Conservation (phyloP, 148 eudicot genomes). For the Rhododendron ovatum region DNA sequence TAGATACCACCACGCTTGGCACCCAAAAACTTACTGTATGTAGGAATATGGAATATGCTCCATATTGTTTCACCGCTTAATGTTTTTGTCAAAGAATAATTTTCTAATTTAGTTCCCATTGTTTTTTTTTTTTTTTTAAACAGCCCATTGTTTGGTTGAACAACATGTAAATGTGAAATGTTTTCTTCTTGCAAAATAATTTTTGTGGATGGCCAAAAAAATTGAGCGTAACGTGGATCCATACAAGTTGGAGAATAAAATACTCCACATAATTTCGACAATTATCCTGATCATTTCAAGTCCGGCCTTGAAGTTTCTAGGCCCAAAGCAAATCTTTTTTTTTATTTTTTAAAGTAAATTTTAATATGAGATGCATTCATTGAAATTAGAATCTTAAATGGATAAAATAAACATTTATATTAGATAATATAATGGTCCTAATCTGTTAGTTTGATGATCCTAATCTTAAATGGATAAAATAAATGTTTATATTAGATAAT, state of each 20-base stretch:
- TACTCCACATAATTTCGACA: no score
- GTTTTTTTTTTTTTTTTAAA: no score
- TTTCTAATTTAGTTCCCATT: background rate
- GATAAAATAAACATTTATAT: no score
- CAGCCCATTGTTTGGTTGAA: background rate
- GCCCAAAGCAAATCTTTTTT: no score
- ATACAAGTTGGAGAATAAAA: no score
- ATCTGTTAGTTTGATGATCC: no score
- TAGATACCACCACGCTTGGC: accelerated
- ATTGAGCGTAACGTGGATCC: no score
- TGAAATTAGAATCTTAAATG: background rate
- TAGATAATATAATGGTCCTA: no score
- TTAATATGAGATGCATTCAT: background rate
- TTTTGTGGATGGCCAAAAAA: background rate
- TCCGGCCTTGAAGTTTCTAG: background rate
- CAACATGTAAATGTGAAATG: background rate
- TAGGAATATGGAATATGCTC: background rate
- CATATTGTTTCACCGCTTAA: background rate
- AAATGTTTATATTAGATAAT: no score
- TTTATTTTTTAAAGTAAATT: no score
- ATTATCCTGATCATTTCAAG: no score
- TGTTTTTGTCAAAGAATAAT: background rate
- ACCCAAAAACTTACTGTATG: no score
- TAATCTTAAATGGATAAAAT: background rate
- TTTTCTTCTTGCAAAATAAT: background rate